Evolutionary conservation across 1,284 basidiomycete genomes (phyloP), one percentile per base, ranked within the genome.

Genomic region (Rhodotorula glutinis): DNA sequence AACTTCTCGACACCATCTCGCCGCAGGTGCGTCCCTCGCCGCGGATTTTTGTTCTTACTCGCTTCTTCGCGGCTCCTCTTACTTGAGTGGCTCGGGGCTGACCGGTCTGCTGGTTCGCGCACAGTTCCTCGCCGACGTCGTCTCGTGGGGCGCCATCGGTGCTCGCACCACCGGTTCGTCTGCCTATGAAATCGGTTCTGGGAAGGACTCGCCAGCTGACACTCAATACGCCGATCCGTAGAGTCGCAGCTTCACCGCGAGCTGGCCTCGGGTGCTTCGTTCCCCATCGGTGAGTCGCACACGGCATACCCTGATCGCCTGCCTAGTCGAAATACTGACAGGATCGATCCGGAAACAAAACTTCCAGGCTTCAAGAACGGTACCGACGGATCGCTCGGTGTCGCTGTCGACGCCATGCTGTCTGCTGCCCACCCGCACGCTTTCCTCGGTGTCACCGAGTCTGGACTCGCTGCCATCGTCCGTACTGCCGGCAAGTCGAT

Each of bases 401-500:
- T 82, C 49, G 94, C 95, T 7, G 89, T 98, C 63, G 95, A 99
- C 80, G 95, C 96, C 21, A 98, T 98, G 90, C 87, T 89, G 71
- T 89, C 92, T 0, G 87, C 92, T 17, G 88, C 88, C 10, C 89
- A 92, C 78, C 90, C 92, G 25, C 95, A 98, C 80, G 90, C 90
- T 62, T 99, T 99, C 84, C 91, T 99, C 86, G 94, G 93, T 76
- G 94, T 99, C 71, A 97, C 94, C 60, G 89, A 91, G 77, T 90
- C 95, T 70, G 94, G 85, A 55, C 86, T 97, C 64, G 93, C 94
- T 25, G 85, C 92, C 46, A 98, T 98, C 78, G 95, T 98, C 77
- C 92, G 92, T 81, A 98, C 95, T 8, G 83, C 87, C 63, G 95
- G 94, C 16, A 94, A 96, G 83, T 78, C 16, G n/a, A n/a, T n/a